Percentiles rank a stretch among this genome's conserved stretches.
Conservation (phyloP, 2,329 filamentous ascomycete species). For the Colletotrichum melonis region DNA sequence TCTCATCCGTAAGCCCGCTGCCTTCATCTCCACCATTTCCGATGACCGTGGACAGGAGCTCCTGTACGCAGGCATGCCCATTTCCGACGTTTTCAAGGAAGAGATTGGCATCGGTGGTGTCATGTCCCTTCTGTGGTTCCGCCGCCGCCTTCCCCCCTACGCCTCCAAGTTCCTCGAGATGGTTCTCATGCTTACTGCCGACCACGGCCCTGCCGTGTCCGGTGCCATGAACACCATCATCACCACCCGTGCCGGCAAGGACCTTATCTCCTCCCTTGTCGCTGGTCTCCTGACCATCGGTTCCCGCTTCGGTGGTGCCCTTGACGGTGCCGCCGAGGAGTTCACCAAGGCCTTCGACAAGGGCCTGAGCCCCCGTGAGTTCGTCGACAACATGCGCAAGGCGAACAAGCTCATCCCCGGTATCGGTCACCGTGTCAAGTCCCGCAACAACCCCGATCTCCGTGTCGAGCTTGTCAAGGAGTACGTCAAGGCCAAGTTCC, state of each 20-base stretch:
- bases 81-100: constrained; percentile 99
- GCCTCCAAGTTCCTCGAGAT: constrained; percentile 99
- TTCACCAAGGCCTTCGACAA: constrained; percentile 99
- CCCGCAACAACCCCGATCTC: constrained; percentile 99
- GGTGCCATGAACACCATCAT: constrained; percentile 99
- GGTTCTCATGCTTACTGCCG: constrained; percentile 99
- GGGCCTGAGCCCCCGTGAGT: constrained; percentile 97
- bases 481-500: constrained; percentile 97
- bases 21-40: constrained; percentile 99
- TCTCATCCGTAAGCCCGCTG: constrained; percentile 98
- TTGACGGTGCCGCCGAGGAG: constrained; percentile 97
- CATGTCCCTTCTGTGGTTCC: constrained; percentile 99
- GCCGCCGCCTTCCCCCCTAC: constrained; percentile 93
- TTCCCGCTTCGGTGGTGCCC: constrained; percentile 97
- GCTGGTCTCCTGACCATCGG: constrained; percentile 98
- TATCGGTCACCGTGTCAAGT: constrained; percentile 99
- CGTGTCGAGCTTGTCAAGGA: constrained; percentile 99
- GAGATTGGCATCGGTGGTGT: constrained; percentile 99
- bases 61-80: constrained; percentile 98
- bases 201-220: constrained; percentile 98
- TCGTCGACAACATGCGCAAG: constrained; percentile 99
- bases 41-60: constrained; percentile 99
- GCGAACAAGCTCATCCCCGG: constrained; percentile 99
- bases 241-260: constrained; percentile 98
- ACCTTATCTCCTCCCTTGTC: constrained; percentile 94